A percentile compares a stretch with the other conserved stretches of the same genome.
These are phyloP conservation scores for Gossypium davidsonii DNA, from an alignment of 441 rosid species.

Conservation along the genomic window DNA sequence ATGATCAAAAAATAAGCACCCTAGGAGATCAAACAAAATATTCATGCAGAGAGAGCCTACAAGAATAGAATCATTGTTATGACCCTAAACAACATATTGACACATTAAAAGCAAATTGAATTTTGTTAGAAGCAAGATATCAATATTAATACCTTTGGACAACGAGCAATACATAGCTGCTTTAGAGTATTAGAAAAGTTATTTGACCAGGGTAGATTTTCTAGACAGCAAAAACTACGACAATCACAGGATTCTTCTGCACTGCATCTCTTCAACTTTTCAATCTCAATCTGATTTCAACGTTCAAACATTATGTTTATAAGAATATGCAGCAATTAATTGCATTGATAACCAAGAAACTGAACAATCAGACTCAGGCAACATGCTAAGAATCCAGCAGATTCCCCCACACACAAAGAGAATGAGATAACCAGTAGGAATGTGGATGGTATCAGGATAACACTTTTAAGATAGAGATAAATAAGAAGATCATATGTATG, in stretches of 20 bases:
- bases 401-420: neutral
- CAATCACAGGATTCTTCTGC: slow-evolving; percentile 57
- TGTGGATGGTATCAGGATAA: neutral
- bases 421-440: neutral
- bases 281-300: slow-evolving; percentile 39
- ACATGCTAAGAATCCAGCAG: neutral
- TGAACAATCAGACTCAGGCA: neutral
- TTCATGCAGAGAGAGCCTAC: neutral
- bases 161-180: slow-evolving; percentile 59
- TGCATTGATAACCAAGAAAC: neutral
- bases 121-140: neutral
- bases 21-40: neutral
- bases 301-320: slow-evolving; percentile 5
- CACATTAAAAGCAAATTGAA: neutral
- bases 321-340: neutral
- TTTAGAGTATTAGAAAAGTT: slow-evolving; percentile 47
- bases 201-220: slow-evolving; percentile 67
- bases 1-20: slow-evolving; percentile 8
- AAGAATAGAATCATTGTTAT: neutral
- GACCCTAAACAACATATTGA: slow-evolving; percentile 2
- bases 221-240: slow-evolving; percentile 30
- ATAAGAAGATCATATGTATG: neutral
- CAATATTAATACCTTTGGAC: slow-evolving; percentile 55
- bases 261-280: slow-evolving; percentile 48
- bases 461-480: neutral